Evolutionary conservation across 2,329 filamentous ascomycete genomes (phyloP), one percentile per base, ranked within the genome.

Genomic region (Nothophaeocryptopus gaeumannii): DNA sequence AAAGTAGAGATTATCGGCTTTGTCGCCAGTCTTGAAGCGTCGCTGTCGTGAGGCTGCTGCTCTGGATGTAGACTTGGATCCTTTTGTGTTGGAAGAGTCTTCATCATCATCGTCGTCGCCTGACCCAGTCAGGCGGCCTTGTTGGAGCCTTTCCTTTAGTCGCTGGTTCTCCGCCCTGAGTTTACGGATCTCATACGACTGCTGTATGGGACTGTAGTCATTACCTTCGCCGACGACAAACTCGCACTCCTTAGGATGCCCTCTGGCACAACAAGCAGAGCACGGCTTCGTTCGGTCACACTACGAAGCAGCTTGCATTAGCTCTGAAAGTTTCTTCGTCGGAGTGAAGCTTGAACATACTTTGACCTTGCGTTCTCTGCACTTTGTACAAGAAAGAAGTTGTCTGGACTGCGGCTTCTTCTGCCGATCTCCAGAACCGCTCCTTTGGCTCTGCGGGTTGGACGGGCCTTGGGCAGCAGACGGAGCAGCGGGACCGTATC

Each of bases 241-340:
- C 39, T 74, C 68, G 53, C 74, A 77, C 45, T 75, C 71, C 51
- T 72, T 74, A 3, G 74, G 73, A 37, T 69, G 67, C 10, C 74
- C 74, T 47, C 74, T 68, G 39, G 73, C 73, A 58, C 74, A 76
- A 54, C 74, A 77, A 36, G 74, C 73, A 15, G 71, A 73, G 60
- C 74, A 77, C 39, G 74, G 74, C 56, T 74, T 74, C 35, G 71
- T 76, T 45, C 74, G 71, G 65, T 76, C 74, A 55, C 74, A 77
- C 72, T 75, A 48, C 34, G 8, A 39, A 39, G 26, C 36, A 35
- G 36, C 54, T 32, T 52, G 51, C n/a, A 43, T 55, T 39, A 54
- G 47, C 30, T 33, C 29, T 30, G 26, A 32, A 39, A 35, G 14
- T 33, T 35, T 15, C 31, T 39, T 42, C 38, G 30, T 43, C 20